phyloP scores from a whole-genome alignment of 306 rosid genomes.

The Lablab purpureus region DNA sequence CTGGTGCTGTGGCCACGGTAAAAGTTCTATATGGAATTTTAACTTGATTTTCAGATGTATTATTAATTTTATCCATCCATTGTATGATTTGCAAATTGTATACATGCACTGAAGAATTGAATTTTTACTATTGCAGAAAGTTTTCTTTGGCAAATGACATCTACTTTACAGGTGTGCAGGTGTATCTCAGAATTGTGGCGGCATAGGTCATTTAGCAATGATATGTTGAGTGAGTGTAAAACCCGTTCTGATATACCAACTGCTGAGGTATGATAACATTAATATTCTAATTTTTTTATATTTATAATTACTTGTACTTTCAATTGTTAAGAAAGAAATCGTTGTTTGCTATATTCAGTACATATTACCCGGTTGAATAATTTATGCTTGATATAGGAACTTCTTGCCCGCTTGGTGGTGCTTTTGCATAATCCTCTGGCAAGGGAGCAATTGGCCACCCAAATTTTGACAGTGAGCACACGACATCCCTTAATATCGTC shows the following conservation, averaged over 20 bases:
- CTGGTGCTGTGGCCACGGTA: slow-evolving; percentile 93
- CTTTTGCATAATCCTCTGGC: slow-evolving; percentile 96
- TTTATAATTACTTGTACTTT: slow-evolving; percentile 18
- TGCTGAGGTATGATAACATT: slow-evolving; percentile 67
- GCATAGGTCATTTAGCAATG: slow-evolving; percentile 68
- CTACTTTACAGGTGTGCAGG: slow-evolving; percentile 83
- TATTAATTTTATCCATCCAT: slow-evolving; percentile 34
- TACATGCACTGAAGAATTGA: slow-evolving; percentile 20
- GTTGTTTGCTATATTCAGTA: slow-evolving; percentile 36
- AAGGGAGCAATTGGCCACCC: slow-evolving; percentile 89
- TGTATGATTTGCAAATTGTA: slow-evolving; percentile 16
- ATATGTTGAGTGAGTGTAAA: slow-evolving; percentile 81
- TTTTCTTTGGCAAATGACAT: slow-evolving; percentile 36
- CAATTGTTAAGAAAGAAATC: background rate
- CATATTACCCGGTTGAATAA: slow-evolving; percentile 40
- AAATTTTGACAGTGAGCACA: slow-evolving; percentile 79
- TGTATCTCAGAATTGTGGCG: slow-evolving; percentile 94
- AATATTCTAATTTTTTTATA: background rate
- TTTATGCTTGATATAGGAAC: slow-evolving; percentile 66
- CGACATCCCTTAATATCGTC: slow-evolving; percentile 28
- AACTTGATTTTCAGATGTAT: slow-evolving; percentile 27
- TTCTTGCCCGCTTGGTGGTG: slow-evolving; percentile 90
- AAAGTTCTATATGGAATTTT: slow-evolving; percentile 41
- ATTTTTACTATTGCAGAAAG: slow-evolving; percentile 1
- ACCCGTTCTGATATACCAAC: slow-evolving; percentile 77